Base-by-base conservation (phyloP, 2,329 filamentous ascomycete genomes). In the Exophiala viscosa region DNA sequence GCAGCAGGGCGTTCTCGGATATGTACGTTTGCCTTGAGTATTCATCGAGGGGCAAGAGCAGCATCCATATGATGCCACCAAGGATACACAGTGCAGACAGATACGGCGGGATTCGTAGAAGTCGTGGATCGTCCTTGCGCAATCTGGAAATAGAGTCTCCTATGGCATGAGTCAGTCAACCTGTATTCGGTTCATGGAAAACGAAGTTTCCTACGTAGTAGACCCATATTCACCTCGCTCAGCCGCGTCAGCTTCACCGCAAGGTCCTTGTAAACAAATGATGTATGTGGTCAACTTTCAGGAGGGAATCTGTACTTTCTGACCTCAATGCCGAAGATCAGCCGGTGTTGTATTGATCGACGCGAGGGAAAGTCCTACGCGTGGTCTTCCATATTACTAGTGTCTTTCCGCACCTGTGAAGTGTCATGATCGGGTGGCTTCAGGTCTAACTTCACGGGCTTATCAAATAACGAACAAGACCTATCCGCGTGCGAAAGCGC, bases 11-110 rank as follows among this genome's bases (percentile, higher is more conserved):
- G 69, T 99, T 99, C 70, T 99, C 93, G 39, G 92, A 97, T 52
- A 99, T 93, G 70, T 99, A 99, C 1, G 92, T 99, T 55, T 82
- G 80, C 60, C 93, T 84, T 45, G 90, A 96, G 74, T 97, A 96
- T 61, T 91, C 82, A 70, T 97, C 82, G 48, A 97, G 79, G 2
- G 93, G 93, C 1, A 99, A 82, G 31, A 97, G 78, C 17, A 96
- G 82, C 11, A 99, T 83, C 89, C 92, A 99, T 62, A 83, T 81
- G 50, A 96, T 81, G 48, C 93, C 93, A 64, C 96, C 81, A 44
- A 92, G 64, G 63, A 97, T 84, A 71, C 88, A 95, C 36, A 95
- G 75, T 46, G 90, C 79, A 32, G 92, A 96, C 32, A 97, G 75
- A 73, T 95, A 92, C 11, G 90, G 89, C 36, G 92, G 91, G 14